Evolutionary conservation across 306 rosid genomes (phyloP).

Genomic region (Vigna unguiculata): DNA sequence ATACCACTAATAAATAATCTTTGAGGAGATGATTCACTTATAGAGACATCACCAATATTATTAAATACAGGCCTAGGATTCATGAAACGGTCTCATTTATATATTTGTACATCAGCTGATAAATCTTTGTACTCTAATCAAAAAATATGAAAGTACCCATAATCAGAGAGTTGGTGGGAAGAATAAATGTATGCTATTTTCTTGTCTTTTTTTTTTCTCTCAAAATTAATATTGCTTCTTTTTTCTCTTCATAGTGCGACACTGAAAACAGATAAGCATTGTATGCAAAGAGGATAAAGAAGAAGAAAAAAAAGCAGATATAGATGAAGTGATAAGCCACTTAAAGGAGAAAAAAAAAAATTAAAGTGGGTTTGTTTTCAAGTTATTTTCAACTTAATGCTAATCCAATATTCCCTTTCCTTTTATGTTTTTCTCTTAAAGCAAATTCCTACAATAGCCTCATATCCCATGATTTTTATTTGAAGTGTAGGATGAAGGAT

Average conservation of each 20-base stretch:
- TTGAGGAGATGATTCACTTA: too few relatives aligned
- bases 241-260: not conserved
- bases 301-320: not conserved
- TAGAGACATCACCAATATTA: too few relatives aligned
- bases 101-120: too few relatives aligned
- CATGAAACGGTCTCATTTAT: too few relatives aligned
- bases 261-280: not conserved
- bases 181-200: not conserved
- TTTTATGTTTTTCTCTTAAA: too few relatives aligned
- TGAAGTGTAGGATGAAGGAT: not conserved
- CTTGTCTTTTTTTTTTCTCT: not conserved
- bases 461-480: too few relatives aligned
- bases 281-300: not conserved
- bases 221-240: not conserved
- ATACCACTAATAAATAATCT: too few relatives aligned
- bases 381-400: not conserved
- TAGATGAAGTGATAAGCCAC: not conserved
- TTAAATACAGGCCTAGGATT: too few relatives aligned
- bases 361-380: not conserved
- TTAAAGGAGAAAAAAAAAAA: not conserved
- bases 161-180: too few relatives aligned
- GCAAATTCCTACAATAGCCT: not conserved
- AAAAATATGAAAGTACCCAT: too few relatives aligned
- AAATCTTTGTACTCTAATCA: too few relatives aligned
- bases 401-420: too few relatives aligned